These are phyloP conservation scores for Stephania cephalantha DNA, from an alignment of 164 flowering plant genomes.

Conservation along the genomic window DNA sequence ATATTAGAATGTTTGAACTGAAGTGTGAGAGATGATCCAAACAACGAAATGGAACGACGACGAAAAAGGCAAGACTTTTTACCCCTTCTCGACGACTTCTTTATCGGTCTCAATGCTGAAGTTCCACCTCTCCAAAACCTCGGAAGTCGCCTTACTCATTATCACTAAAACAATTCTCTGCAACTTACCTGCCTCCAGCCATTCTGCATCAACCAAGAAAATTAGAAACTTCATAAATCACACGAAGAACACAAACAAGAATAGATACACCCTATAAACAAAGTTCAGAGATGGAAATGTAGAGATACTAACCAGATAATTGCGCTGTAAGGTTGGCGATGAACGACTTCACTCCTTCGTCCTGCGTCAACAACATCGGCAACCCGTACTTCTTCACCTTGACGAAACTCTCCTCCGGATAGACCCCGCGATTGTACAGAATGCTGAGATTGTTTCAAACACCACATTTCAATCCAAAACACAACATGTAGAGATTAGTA, in stretches of 20 bases:
- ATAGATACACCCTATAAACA: not conserved
- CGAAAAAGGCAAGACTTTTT: constrained; percentile 5
- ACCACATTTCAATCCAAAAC: not conserved
- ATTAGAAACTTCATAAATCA: not conserved
- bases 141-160: constrained; percentile 78
- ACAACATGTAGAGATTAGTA: too few relatives aligned
- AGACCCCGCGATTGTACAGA: constrained; percentile 84
- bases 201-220: constrained; percentile 41
- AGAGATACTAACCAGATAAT: constrained; percentile 52
- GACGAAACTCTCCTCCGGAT: constrained; percentile 83
- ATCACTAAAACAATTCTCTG: constrained; percentile 86
- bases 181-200: constrained; percentile 88
- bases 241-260: not conserved
- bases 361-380: constrained; percentile 86
- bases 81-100: constrained; percentile 89
- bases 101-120: constrained; percentile 83
- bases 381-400: constrained; percentile 98
- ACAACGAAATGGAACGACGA: not conserved
- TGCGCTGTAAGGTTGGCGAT: constrained; percentile 67
- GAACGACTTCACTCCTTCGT: constrained; percentile 85
- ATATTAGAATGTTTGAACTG: not conserved
- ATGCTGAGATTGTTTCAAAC: constrained; percentile 36
- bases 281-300: not conserved
- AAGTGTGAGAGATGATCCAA: not conserved
- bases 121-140: constrained; percentile 91